Evolutionary conservation across 2,329 filamentous ascomycete species (phyloP), one percentile per base, ranked within the genome.

Genomic region (Fusarium succisae): DNA sequence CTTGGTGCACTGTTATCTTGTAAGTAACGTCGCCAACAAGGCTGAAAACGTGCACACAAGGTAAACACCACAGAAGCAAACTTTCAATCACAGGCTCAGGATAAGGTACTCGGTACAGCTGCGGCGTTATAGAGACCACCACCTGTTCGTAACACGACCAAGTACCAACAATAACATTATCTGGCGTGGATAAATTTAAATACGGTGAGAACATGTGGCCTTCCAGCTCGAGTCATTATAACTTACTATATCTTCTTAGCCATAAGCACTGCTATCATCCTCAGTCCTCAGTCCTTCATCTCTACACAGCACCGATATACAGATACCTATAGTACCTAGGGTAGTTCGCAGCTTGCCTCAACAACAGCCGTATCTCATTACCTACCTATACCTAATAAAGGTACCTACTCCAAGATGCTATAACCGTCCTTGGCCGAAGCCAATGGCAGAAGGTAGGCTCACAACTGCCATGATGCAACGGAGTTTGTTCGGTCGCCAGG

Each of bases 401-500:
- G 30, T 30, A 35, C 32, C 39, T 55, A 35, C 15, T 28, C 38
- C 38, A 48, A 63, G 37, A 59, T 55, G 20, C 47, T 30, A 61
- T 59, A 64, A 41, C 53, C 56, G 45, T 38, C 15, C 37, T 60
- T 41, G 61, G 68, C 70, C 65, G 47, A 75, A 54, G 32, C 24
- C 32, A 41, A 44, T 41, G 35, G 37, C 51, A 45, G 38, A 47
- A 65, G 50, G 38, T 44, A 39, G 65, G 55, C 38, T 45, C 28
- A 24, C 47, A 51, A 32, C 38, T 51, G 28, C 22, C 30, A 28
- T 28, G 24, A 37, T 26, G 44, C 30, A 24, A 65, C 50, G 30
- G 61, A 59, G 37, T 53, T 56, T 61, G 43, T 51, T 73, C 74
- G 69, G 75, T 56, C 74, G 56, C 47, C 45, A 69, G 75, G 70